Base-by-base conservation (phyloP, 768 basidiomycete genomes). In the Hypsizygus marmoreus region DNA sequence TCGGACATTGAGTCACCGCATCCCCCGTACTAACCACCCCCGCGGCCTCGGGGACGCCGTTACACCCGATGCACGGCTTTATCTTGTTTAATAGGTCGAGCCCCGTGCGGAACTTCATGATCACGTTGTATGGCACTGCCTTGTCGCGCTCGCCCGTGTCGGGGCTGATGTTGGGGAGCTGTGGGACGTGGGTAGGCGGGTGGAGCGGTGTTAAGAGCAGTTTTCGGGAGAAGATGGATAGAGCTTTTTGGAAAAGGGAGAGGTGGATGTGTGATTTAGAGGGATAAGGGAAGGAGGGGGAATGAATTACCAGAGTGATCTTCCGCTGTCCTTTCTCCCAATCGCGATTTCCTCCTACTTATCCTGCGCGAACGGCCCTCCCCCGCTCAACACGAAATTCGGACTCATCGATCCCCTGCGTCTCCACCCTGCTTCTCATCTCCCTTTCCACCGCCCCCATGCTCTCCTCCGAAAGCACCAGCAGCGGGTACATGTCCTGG, bases 91-190 rank as follows among this genome's bases (percentile, higher is more conserved):
- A 57, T 0, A 77, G 76, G 58, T 86, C 80, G 40, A 84, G 43
- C 13, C 82, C 81, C 23, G 62, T 77, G 28, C 88, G 78, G 62
- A 86, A 84, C 68, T 85, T 88, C 78, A 82, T 82, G 8, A 89
- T 58, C 6, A 82, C 77, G 64, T 91, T 88, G 66, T 71, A 88
- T 4, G 88, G 88, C 4, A 91, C 87, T 0, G 86, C 84, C 12
- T 72, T 73, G 56, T 91, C 88, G 14, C 81, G 76, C 14, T 75
- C 62, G 23, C 87, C 88, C 3, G 81, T 83, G 31, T 70, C 67
- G 0, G 84, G 76, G 55, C 80, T 78, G 12, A 91, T 77, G 53
- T 91, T 90, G 12, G 88, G 88, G 36, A 91, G 62, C 88, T 91
- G 56, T 44, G 48, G 12, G 46, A 45, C 49, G 42, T 34, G 49